A percentile compares a stretch with the other conserved stretches of the same genome.
phyloP scores from a whole-genome alignment of 2,329 filamentous ascomycete genomes.

The Dryadomyces quercivorus region DNA sequence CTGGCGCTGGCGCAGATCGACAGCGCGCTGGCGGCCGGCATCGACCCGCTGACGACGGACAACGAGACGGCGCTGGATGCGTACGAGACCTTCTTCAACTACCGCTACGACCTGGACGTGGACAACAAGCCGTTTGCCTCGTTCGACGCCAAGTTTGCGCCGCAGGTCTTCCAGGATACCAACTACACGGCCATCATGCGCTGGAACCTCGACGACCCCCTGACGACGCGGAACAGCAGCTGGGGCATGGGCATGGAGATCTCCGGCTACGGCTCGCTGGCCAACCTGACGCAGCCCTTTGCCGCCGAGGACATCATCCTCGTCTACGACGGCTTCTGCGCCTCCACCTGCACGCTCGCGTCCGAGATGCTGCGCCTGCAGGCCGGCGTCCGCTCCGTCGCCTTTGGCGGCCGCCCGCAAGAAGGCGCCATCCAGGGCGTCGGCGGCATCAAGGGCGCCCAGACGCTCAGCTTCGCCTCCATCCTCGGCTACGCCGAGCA shows the following conservation, averaged over 20 bases:
- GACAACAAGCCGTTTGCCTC: conserved; percentile 37
- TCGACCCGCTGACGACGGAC: conserved; percentile 31
- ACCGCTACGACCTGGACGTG: conserved; percentile 35
- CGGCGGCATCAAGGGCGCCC: conserved; percentile 51
- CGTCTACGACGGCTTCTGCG: conserved; percentile 28
- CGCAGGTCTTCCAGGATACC: conserved; percentile 31
- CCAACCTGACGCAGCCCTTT: conserved; percentile 40
- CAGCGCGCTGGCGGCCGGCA: conserved; percentile 28
- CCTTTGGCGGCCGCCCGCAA: conserved; percentile 48
- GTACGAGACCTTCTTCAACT: conserved; percentile 27
- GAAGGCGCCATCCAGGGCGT: conserved; percentile 45
- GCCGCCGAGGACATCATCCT: conserved; percentile 44
- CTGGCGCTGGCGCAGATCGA: conserved; percentile 30
- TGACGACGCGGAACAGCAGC: conserved; percentile 27
- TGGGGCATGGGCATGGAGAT: conserved; percentile 29
- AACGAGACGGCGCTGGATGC: conserved; percentile 12
- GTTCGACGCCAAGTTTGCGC: conserved; percentile 30
- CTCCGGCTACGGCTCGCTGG: conserved; percentile 34
- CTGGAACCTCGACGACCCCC: conserved; percentile 34
- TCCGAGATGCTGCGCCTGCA: conserved; percentile 19
- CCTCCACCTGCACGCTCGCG: conserved; percentile 20
- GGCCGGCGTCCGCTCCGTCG: conserved; percentile 41
- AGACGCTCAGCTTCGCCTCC: conserved; percentile 6
- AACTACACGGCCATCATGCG: conserved; percentile 40
- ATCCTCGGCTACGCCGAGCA: conserved; percentile 12